phyloP scores from a whole-genome alignment of 1,139 yeast genomes.

The Chernovozyma aurita region DNA sequence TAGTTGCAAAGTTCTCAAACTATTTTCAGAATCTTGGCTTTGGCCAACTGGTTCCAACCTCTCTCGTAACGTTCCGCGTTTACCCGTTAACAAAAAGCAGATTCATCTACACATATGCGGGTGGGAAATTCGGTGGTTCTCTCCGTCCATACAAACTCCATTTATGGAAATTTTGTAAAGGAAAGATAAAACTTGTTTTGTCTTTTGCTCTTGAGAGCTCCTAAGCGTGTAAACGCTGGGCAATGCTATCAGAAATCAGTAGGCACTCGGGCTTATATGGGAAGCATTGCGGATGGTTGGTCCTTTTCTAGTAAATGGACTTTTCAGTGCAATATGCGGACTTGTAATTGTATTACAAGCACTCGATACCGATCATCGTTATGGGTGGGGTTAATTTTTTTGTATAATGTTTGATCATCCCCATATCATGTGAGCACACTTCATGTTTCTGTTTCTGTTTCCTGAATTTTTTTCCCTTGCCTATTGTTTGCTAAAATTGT shows the following conservation, averaged over 20 bases:
- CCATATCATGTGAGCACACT: too few relatives aligned
- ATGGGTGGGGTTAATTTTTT: constrained; percentile 34
- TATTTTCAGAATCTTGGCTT: constrained; percentile 8
- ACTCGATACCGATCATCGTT: constrained; percentile 84
- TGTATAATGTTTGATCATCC: too few relatives aligned
- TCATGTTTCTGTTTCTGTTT: too few relatives aligned
- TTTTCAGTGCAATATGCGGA: constrained; percentile 80
- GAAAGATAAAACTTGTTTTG: too few relatives aligned
- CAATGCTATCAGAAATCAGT: constrained; percentile 65
- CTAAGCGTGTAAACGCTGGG: constrained; percentile 71
- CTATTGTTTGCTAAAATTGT: too few relatives aligned
- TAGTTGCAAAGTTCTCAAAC: too few relatives aligned
- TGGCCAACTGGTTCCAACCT: constrained; percentile 34
- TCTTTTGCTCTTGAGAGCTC: constrained; percentile 61
- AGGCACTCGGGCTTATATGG: constrained; percentile 46
- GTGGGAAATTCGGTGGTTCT: constrained; percentile 85
- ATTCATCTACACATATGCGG: constrained; percentile 35
- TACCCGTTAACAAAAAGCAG: constrained; percentile 58
- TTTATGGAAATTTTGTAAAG: too few relatives aligned
- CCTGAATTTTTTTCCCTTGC: too few relatives aligned
- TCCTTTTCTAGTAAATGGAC: constrained; percentile 38
- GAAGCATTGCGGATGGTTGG: constrained; percentile 78
- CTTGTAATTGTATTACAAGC: constrained; percentile 40
- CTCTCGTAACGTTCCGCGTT: constrained; percentile 57
- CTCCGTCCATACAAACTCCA: constrained; percentile 44